Evolutionary conservation across 1,284 basidiomycete genomes (phyloP), one percentile per base, ranked within the genome.

Genomic region (Phlebopus sp.): DNA sequence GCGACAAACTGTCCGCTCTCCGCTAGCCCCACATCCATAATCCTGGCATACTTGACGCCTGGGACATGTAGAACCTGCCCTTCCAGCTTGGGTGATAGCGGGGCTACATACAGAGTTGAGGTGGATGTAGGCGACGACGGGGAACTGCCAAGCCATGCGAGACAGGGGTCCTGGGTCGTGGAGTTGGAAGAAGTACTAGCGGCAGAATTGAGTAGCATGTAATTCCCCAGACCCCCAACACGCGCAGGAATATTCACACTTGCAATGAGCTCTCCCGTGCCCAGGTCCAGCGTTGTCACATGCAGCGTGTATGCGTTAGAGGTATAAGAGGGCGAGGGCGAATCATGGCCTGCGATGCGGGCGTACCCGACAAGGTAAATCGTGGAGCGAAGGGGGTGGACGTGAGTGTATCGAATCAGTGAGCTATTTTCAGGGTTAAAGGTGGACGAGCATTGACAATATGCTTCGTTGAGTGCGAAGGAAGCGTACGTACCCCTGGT

Each of bases 91-190:
- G 82, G 79, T 0, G 72, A 72, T 6, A 89, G 72, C 0, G 69
- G 59, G 5, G 87, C 67, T 30, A 77, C 76, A 44, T 72, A 74
- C 21, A 89, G 69, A n/a, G 61, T 62, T n/a, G 39, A 4, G 23
- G 63, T 27, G 1, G 61, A 43, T 2, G 49, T 9, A 3, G 47
- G 25, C 6, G 45, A 42, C 8, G 77, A 67, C n/a, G n/a, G n/a
- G n/a, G n/a, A n/a, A n/a, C n/a, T n/a, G 52, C 91, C 87, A 7
- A 86, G 66, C 91, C 91, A 93, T 2, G 79, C 72, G 4, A 84
- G 64, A 11, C 73, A 71, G 15, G 72, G 74, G 13, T 32, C 17
- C n/a, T 9, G 25, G 9, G 3, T 9, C 10, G 14, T 31, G 0
- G 59, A 42, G 2, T 51, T 43, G 17, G 59, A 30, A 25, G 56